Percentiles rank a stretch among this genome's conserved stretches.
Conservation (phyloP, 257 asterid species). For the Marsdenia floribunda region DNA sequence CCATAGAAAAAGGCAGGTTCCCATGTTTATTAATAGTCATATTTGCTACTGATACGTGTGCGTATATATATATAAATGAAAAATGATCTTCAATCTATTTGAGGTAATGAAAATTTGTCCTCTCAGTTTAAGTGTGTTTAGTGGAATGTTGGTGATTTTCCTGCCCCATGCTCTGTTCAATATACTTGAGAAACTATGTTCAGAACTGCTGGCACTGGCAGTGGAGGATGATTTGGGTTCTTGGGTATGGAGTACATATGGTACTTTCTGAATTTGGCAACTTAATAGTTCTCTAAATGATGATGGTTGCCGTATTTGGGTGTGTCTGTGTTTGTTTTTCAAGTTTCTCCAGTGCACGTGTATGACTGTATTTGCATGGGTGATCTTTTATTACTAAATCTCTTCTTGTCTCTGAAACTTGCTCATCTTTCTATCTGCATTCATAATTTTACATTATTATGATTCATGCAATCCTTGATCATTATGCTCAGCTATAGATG, state of each 20-base stretch:
- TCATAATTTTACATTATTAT: not conserved
- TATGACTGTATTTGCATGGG: not conserved
- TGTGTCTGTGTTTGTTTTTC: not conserved
- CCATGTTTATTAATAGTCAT: not conserved
- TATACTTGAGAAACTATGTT: not conserved
- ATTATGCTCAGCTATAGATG: not conserved
- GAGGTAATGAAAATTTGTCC: not conserved
- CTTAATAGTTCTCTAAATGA: not conserved
- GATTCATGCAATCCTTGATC: not conserved
- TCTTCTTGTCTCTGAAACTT: not conserved
- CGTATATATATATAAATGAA: too few relatives aligned
- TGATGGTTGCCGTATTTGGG: not conserved
- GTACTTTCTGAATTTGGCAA: not conserved
- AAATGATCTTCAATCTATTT: not conserved
- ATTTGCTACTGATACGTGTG: not conserved
- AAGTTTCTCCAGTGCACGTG: not conserved
- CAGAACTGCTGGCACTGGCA: not conserved
- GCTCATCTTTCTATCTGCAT: not conserved
- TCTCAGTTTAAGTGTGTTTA: not conserved
- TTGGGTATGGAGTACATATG: not conserved
- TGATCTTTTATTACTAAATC: not conserved
- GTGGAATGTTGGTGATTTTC: not conserved
- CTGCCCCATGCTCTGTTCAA: not conserved
- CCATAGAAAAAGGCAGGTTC: not conserved
- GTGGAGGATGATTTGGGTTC: not conserved